These are phyloP conservation scores for Saccharomyces hybrid DNA, from an alignment of 1,139 yeast species.

Conservation along the genomic window DNA sequence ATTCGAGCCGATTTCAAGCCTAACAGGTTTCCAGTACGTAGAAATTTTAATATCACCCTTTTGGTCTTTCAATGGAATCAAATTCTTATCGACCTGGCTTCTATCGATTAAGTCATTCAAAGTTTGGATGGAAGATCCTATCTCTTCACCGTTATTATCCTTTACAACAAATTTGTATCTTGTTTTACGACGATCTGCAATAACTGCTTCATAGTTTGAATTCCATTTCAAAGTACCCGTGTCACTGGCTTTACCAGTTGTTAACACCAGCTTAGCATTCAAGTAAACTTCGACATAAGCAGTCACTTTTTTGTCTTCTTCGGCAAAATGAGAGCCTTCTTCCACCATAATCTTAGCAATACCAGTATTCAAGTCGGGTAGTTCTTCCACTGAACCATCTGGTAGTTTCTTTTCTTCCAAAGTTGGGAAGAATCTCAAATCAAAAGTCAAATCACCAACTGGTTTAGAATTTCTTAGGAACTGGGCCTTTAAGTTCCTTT, in stretches of 20 bases:
- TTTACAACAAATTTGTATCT: constrained; percentile 59
- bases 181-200: constrained; percentile 64
- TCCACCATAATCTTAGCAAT: constrained; percentile 46
- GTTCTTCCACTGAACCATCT: constrained; percentile 79
- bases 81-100: constrained; percentile 63
- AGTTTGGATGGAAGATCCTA: constrained; percentile 57
- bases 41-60: constrained; percentile 63
- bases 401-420: constrained; percentile 65
- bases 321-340: constrained; percentile 21
- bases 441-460: constrained; percentile 66
- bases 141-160: constrained; percentile 51
- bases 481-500: constrained; percentile 45
- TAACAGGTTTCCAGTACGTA: constrained; percentile 83
- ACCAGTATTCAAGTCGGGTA: constrained; percentile 91
- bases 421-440: constrained; percentile 69
- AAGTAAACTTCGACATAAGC: constrained; percentile 63
- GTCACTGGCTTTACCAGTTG: constrained; percentile 53
- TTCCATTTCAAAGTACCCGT: constrained; percentile 65
- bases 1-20: constrained; percentile 55
- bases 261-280: constrained; percentile 50
- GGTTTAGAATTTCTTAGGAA: constrained; percentile 71
- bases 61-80: constrained; percentile 63
- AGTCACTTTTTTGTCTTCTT: constrained; percentile 40
- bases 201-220: constrained; percentile 58
- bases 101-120: constrained; percentile 71